Conservation (phyloP, 2,329 filamentous ascomycete species). For the Apiospora arundinis region DNA sequence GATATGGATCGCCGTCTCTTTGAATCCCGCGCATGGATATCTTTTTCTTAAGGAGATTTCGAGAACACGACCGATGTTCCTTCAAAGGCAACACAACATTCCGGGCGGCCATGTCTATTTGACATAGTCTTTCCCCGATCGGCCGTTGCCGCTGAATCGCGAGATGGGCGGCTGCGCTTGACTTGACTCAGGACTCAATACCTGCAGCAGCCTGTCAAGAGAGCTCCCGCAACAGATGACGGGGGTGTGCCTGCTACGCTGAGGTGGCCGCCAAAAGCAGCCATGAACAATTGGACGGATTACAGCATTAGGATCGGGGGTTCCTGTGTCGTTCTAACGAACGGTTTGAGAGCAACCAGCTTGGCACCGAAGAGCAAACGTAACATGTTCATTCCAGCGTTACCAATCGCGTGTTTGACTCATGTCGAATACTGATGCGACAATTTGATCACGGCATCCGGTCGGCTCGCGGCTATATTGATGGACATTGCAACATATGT, state of each 20-base stretch:
- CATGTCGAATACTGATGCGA: not conserved
- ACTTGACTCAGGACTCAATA: not conserved
- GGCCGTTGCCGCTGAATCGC: not conserved
- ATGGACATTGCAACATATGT: not conserved
- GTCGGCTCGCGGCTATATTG: not conserved
- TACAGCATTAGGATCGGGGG: not conserved
- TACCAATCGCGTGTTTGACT: not conserved
- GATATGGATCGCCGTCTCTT: not conserved
- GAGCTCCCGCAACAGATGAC: not conserved
- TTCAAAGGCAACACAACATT: not conserved
- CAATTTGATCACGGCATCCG: not conserved
- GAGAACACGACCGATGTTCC: too few species aligned
- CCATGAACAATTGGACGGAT: not conserved
- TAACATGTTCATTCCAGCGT: not conserved
- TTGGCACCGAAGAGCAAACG: not conserved
- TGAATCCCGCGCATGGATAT: not conserved
- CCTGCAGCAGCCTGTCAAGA: not conserved
- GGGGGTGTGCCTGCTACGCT: not conserved
- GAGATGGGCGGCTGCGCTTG: not conserved
- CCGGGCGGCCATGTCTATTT: not conserved
- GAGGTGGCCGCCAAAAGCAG: not conserved
- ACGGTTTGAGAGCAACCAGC: not conserved
- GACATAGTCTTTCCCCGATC: not conserved
- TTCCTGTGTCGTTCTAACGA: not conserved
- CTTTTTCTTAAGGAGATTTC: not conserved